Conservation (phyloP, 73 alveolate genomes). For the Paramecium caudatum region DNA sequence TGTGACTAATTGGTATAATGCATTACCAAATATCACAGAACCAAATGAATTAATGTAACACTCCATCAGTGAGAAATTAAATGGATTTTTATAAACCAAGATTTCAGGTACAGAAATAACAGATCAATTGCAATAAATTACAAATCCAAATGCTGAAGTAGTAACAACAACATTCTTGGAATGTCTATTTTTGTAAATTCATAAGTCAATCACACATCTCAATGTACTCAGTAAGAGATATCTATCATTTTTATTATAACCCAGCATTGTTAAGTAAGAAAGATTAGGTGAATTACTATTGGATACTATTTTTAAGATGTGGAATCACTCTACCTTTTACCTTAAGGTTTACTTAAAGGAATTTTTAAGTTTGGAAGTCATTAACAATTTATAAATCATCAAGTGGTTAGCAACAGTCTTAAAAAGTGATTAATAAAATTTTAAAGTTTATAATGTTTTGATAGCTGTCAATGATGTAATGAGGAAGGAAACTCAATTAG, state of each 20-base stretch:
- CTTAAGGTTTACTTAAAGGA: slow-evolving; percentile 54
- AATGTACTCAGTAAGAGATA: slow-evolving; percentile 61
- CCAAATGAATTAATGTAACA: not conserved
- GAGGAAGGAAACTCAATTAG: not conserved
- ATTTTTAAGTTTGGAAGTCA: slow-evolving; percentile 40
- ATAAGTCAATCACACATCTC: slow-evolving; percentile 42
- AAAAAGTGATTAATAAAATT: not conserved
- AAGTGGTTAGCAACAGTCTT: not conserved
- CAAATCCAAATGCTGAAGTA: not conserved
- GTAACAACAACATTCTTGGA: not conserved
- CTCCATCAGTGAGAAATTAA: not conserved
- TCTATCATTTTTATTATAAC: slow-evolving; percentile 1
- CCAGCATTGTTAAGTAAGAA: not conserved
- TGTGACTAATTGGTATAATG: slow-evolving; percentile 35
- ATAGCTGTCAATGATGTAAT: slow-evolving; percentile 44
- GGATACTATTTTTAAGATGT: not conserved
- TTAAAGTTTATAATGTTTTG: not conserved
- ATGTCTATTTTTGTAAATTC: not conserved
- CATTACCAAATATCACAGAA: slow-evolving; percentile 1
- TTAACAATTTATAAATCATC: slow-evolving; percentile 15
- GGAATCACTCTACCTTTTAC: slow-evolving; percentile 52
- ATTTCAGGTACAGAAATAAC: not conserved
- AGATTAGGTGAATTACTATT: slow-evolving; percentile 24
- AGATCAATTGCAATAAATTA: not conserved
- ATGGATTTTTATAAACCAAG: not conserved